These are phyloP conservation scores for Prinsepia uniflora DNA, from an alignment of 306 rosid species.

Conservation along the genomic window DNA sequence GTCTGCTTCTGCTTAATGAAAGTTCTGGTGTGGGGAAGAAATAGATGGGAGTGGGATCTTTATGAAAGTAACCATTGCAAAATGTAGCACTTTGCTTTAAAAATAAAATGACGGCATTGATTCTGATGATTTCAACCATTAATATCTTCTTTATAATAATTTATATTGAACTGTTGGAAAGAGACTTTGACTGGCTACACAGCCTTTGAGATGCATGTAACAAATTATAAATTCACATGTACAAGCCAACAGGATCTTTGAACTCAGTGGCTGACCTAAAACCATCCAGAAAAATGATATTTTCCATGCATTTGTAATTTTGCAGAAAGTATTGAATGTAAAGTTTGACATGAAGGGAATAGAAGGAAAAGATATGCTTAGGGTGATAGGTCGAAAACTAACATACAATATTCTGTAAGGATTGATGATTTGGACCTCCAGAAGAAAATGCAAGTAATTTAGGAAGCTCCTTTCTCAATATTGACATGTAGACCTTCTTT, in stretches of 20 bases:
- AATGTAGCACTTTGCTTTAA: conserved; percentile 1
- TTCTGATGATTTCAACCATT: background rate
- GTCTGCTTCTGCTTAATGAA: background rate
- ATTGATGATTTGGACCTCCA: conserved; percentile 68
- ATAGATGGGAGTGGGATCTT: too few relatives aligned
- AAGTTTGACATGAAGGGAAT: background rate
- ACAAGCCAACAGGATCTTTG: background rate
- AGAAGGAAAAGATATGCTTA: background rate
- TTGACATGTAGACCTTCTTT: conserved; percentile 77
- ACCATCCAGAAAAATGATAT: background rate
- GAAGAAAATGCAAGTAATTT: conserved; percentile 68
- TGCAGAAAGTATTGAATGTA: background rate
- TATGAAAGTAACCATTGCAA: background rate
- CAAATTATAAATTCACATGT: background rate
- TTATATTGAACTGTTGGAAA: background rate
- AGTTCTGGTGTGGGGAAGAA: background rate
- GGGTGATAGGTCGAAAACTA: conserved; percentile 21
- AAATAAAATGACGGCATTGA: background rate
- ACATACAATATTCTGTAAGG: conserved; percentile 81
- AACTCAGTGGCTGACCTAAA: background rate
- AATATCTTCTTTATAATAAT: background rate
- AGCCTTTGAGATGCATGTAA: background rate
- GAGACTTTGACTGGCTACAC: background rate
- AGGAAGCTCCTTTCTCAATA: conserved; percentile 83
- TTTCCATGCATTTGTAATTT: background rate